These are phyloP conservation scores for Fusarium musae DNA, from an alignment of 2,329 filamentous ascomycete genomes.

Conservation along the genomic window DNA sequence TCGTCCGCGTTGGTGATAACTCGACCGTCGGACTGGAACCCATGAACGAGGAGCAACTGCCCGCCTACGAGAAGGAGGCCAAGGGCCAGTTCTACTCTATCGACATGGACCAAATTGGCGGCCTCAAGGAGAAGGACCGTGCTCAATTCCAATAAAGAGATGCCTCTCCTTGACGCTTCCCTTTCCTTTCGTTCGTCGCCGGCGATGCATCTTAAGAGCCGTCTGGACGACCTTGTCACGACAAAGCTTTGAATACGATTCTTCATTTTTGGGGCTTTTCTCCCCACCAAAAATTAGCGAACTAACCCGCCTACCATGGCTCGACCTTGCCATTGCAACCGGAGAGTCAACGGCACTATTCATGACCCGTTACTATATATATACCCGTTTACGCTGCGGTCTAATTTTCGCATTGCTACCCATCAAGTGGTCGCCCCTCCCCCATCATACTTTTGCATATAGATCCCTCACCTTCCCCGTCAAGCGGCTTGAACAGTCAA, in stretches of 20 bases:
- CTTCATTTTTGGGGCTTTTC: constrained; percentile 17
- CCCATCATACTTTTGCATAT: constrained; percentile 29
- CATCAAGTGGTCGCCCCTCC: constrained; percentile 37
- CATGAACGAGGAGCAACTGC: constrained; percentile 80
- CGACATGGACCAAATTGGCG: constrained; percentile 93
- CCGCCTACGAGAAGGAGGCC: constrained; percentile 87
- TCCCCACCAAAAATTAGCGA: constrained; percentile 32
- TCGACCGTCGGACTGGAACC: constrained; percentile 89
- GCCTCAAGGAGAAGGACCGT: constrained; percentile 87
- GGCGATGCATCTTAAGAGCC: constrained; percentile 41
- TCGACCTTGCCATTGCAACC: constrained; percentile 30
- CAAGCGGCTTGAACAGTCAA: constrained; percentile 20
- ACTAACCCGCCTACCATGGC: constrained; percentile 35
- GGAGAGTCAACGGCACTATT: constrained; percentile 37
- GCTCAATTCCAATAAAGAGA: constrained; percentile 50
- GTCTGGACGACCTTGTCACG: constrained; percentile 43
- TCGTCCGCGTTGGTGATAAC: constrained; percentile 90
- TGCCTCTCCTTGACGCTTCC: constrained; percentile 18
- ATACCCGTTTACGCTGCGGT: constrained; percentile 48
- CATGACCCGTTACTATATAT: constrained; percentile 47
- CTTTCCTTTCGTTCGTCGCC: constrained; percentile 36
- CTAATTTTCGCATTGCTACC: constrained; percentile 45
- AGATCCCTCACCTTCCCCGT: constrained; percentile 1
- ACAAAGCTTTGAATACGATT: constrained; percentile 38
- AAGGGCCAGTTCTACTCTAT: constrained; percentile 88